Base-by-base conservation (phyloP, 1,139 yeast genomes). In the Hyphopichia fennica region DNA sequence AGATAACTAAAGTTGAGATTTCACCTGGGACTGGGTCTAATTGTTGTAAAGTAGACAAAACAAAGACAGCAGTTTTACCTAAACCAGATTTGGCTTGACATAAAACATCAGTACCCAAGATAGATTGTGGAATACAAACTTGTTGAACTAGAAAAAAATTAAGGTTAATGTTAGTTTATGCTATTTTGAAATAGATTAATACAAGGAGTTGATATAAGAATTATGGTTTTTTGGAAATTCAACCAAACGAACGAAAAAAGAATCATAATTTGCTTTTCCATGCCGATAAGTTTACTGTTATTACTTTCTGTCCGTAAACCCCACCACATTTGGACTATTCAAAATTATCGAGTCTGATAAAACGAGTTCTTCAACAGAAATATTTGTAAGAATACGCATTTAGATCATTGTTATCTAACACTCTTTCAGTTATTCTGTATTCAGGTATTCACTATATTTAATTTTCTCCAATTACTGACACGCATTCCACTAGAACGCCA, bases 61-160 rank as follows among this genome's bases (percentile, higher is more conserved):
- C 98, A 58, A 93, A 93, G 47, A 93, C 99, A 40, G 99, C 99
- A 45, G 99, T 93, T 71, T 93, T 93, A 84, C 99, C 99, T 57
- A 93, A 80, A 84, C 99, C 99, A 38, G 99, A 93, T 77, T 93
- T 93, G 68, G 99, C 99, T 77, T 93, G 99, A 75, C 99, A 93
- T 54, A 93, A 75, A 47, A 93, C 98, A 63, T 93, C 99, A 50
- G 96, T 91, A 64, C 99, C 99, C 60, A 93, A 86, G 60, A 93
- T 90, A 44, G 98, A 88, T 74, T 93, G 99, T 45, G 99, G 99
- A 62, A 93, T 93, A 73, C 97, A 89, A 58, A 90, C 95, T 76
- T 93, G 99, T 77, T 93, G 99, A 55, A 93, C 99, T 86, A 67
- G 51, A 61, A 39, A 86, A 66, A 51, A 60, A 39, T 41, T 40